Evolutionary conservation across 495 filamentous ascomycete genomes (phyloP), one percentile per base, ranked within the genome.

Genomic region (Penicillium bialowiezense): DNA sequence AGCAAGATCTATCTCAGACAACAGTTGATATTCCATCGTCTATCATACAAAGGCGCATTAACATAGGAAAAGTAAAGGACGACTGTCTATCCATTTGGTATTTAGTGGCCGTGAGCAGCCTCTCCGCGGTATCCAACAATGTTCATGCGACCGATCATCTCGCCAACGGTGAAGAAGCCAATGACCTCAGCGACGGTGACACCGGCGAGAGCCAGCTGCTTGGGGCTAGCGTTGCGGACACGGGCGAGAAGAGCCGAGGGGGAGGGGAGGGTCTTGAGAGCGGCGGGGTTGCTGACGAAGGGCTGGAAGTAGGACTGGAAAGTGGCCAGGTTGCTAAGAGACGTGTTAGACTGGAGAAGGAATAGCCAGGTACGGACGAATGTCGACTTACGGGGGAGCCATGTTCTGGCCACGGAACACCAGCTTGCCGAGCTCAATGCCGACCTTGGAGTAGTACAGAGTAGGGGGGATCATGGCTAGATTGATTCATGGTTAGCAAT

Each of bases 101-200:
- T 63, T 66, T 86, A 86, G 75, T 88, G 85, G 58, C 83, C 81
- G 56, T 73, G 72, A 35, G 68, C 75, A 58, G 66, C 55, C 55
- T 87, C 80, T 59, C 89, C 89, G 67, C 82, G 77, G 77, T 97
- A 99, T 52, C 93, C 93, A 60, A 99, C 75, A 52, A 99, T 65
- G 84, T 97, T 96, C 71, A 90, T 77, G 48, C 91, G 78, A 49
- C 93, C 93, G 56, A 97, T 86, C 72, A 99, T 97, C 81, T 97
- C 90, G 49, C 93, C 93, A 18, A 99, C 82, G 14, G 90, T 91
- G 81, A 97, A 99, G 80, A 99, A 97, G 44, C 93, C 93, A 49
- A 99, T 69, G 41, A 89, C 79, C 75, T 99, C 93, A 31, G 91
- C 92, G 32, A 72, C 62, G 50, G 96, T 69, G 44, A 99, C 87